phyloP scores from a whole-genome alignment of 164 flowering plant species.

The Tetrastigma voinierianum region DNA sequence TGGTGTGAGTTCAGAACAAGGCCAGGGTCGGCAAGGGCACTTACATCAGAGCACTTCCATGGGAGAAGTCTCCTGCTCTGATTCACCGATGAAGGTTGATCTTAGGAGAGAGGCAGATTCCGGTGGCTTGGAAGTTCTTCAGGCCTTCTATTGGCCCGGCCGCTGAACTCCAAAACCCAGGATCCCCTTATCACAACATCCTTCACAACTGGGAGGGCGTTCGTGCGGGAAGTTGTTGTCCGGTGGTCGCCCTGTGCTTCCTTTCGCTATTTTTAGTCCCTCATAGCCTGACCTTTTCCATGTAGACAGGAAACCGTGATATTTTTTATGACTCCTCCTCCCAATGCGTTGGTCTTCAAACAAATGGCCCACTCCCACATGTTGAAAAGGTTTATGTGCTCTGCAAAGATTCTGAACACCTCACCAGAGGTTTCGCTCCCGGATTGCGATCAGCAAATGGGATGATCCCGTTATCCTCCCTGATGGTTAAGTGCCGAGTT shows the following conservation, averaged over 20 bases:
- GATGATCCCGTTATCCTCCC: constrained; percentile 86
- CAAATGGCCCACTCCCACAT: constrained; percentile 87
- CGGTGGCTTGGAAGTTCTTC: constrained; percentile 55
- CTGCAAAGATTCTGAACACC: constrained; percentile 70
- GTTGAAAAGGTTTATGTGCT: constrained; percentile 62
- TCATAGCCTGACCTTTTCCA: constrained; percentile 66
- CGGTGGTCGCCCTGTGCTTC: constrained; percentile 86
- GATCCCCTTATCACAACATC: constrained; percentile 53
- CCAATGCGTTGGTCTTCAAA: constrained; percentile 83
- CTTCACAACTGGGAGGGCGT: constrained; percentile 69
- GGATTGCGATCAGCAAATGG: constrained; percentile 91
- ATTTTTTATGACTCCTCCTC: constrained; percentile 79
- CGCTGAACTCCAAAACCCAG: constrained; percentile 68
- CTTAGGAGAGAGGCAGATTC: constrained; percentile 72
- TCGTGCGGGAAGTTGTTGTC: constrained; percentile 58
- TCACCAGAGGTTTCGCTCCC: constrained; percentile 98
- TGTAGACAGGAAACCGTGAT: constrained; percentile 63
- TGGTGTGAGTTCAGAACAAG: constrained; percentile 67
- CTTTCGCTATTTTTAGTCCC: constrained; percentile 79
- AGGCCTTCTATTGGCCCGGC: constrained; percentile 77
- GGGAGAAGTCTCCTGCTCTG: constrained; percentile 35
- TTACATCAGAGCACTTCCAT: constrained; percentile 81
- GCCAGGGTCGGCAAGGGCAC: constrained; percentile 73
- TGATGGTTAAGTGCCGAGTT: constrained; percentile 75
- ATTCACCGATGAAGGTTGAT: constrained; percentile 51